Evolutionary conservation across 129 eudicot genomes (phyloP), one percentile per base, ranked within the genome.

Genomic region (Smallanthus sonchifolius): DNA sequence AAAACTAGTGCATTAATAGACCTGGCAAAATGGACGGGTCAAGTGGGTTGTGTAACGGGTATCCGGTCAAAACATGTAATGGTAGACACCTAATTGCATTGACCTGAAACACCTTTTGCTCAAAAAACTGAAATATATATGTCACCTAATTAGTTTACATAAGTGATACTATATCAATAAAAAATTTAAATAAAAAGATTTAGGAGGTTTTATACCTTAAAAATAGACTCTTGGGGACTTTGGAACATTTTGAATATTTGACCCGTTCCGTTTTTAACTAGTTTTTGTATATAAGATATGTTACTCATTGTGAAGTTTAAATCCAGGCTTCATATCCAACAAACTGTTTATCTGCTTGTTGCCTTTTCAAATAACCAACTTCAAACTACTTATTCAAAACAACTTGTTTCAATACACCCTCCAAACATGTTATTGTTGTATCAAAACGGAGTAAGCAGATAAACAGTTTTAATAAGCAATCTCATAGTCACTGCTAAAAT

Each of bases 1-100:
- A 36, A 63, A 64, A 14, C 62, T 64, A 64, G 51, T 49, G 20
- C 51, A 32, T 13, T 56, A 40, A 7, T 24, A 14, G 28, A 13
- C 7, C 49, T 37, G 65, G 32, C 62, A n/a, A 32, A 69, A 48
- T 70, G 64, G 19, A 49, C 61, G 47, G 64, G 48, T 70, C 15
- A 3, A 36, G 10, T 0, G 56, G 59, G 43, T 68, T 28, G n/a
- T 15, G 13, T 51, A 16, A 51, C 2, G 1, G 2, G 16, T 45
- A 45, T 45, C n/a, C n/a, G 51, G 16, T 45, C n/a, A 42, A 42
- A 42, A 7, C 0, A 42, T 42, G 45, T 13, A 2, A 47, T 15
- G 3, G 2, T 47, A 5, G 15, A 13, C 54, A 47, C 4, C 16
- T 4, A 14, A 14, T 15, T 11, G n/a, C 40, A 37, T 66, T 66